Conservation (phyloP, 306 rosid genomes). For the Phaseolus lunatus region DNA sequence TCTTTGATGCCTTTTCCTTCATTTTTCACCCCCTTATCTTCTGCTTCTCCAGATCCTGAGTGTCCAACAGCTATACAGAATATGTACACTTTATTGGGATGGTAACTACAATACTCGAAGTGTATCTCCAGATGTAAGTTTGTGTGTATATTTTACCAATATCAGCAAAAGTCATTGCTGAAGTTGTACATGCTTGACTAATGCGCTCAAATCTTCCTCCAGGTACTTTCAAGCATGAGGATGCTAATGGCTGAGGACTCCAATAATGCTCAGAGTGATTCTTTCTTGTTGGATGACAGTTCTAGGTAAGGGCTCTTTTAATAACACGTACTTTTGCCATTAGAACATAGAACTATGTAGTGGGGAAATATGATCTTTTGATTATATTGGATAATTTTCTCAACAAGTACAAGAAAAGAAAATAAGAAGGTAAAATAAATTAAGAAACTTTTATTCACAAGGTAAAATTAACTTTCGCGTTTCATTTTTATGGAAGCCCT, state of each 20-base stretch:
- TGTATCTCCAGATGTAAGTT: constrained; percentile 85
- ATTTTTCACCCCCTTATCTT: background rate
- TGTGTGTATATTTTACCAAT: background rate
- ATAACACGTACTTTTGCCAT: background rate
- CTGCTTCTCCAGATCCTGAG: constrained; percentile 72
- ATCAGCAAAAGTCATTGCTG: constrained; percentile 9
- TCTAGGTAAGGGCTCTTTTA: constrained; percentile 63
- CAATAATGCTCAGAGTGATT: constrained; percentile 71
- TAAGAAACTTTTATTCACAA: background rate
- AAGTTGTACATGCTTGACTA: constrained; percentile 44
- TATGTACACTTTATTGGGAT: constrained; percentile 93
- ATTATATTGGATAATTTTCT: background rate
- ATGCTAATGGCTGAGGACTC: constrained; percentile 89
- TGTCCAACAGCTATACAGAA: constrained; percentile 94
- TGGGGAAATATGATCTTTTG: background rate
- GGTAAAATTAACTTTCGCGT: background rate
- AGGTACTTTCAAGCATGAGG: constrained; percentile 90
- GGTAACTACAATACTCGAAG: constrained; percentile 90
- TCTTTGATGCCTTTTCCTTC: constrained; percentile 31
- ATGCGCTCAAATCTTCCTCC: constrained; percentile 40
- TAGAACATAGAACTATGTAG: background rate
- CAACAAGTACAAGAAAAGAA: background rate
- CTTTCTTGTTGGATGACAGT: constrained; percentile 88
- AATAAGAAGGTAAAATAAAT: background rate
- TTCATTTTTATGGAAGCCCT: background rate